Evolutionary conservation across 75 land plant genomes (phyloP), one percentile per base, ranked within the genome.

Genomic region (Gnetum montanum): DNA sequence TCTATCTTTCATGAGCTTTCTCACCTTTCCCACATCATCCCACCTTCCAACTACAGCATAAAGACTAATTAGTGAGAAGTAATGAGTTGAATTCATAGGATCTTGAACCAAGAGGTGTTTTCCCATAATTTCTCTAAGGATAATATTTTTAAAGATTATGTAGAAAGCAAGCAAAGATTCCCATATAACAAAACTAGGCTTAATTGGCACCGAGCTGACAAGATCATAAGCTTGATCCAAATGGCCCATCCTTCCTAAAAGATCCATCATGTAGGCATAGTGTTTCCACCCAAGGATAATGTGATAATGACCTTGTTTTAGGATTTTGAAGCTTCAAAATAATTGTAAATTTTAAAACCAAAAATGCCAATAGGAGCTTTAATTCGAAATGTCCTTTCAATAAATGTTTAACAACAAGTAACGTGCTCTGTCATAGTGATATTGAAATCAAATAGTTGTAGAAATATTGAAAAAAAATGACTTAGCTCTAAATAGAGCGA

Each of bases 211-310:
- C 65, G 7, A 56, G 62, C 36, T 29, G 8, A 41, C 49, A 41
- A 67, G 67, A 31, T 66, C 50, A 25, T 71, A 65, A 8, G 87
- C 87, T 41, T 80, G 80, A 19, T 62, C 65, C 15, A 80, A 23
- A 43, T 31, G 61, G 18, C 86, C 84, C 12, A 80, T 62, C 41
- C 79, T 52, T 2, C 72, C 79, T 30, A 83, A 26, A 29, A 79
- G 79, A 27, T 74, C 79, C 33, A 83, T 70, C 20, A 72, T 58
- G 65, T 79, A 74, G 0, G 75, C 71, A 62, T 71, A 71, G 31
- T 79, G 86, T 54, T 71, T 70, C 7, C 54, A 41, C 43, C 40
- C 48, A 31, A 76, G 72, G 11, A 67, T 64, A n/a, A 79, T 46
- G 26, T 40, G 34, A 28, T 66, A 72, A 10, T 37, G n/a, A n/a